Percentiles rank a stretch among this genome's conserved stretches.
These are phyloP conservation scores for Ustilago tritici DNA, from an alignment of 1,284 basidiomycete species.

Conservation along the genomic window DNA sequence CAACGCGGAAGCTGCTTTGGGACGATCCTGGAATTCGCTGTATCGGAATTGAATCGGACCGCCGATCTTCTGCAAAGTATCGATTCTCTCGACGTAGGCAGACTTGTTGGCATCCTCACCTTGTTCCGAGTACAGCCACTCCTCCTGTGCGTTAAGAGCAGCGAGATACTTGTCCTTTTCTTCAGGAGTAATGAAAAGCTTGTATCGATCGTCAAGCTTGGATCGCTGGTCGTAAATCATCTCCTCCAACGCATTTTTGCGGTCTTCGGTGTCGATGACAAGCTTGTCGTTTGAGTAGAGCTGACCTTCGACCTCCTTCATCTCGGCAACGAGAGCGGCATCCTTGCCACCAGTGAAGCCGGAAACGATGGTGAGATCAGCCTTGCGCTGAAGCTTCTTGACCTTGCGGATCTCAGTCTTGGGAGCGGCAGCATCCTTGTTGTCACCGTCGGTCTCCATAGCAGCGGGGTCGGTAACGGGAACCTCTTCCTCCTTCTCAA, in stretches of 20 bases:
- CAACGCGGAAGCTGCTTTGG: constrained; percentile 65
- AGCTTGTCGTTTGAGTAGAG: constrained; percentile 69
- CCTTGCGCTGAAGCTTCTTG: constrained; percentile 69
- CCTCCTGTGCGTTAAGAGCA: constrained; percentile 64
- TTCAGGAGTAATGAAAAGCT: constrained; percentile 60
- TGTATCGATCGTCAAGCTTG: constrained; percentile 67
- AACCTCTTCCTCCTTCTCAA: constrained; percentile 69
- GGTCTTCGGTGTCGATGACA: constrained; percentile 69
- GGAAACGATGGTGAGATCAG: constrained; percentile 62
- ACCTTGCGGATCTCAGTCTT: constrained; percentile 68
- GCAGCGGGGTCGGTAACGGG: constrained; percentile 60
- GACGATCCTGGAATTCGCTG: constrained; percentile 65
- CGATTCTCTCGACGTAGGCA: constrained; percentile 64
- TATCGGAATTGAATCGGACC: constrained; percentile 63
- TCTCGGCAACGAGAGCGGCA: constrained; percentile 51
- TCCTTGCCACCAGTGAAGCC: constrained; percentile 59
- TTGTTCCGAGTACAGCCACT: constrained; percentile 69
- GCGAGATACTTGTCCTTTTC: constrained; percentile 67
- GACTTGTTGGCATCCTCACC: constrained; percentile 69
- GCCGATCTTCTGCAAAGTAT: constrained; percentile 64
- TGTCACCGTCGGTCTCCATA: constrained; percentile 61
- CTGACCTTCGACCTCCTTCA: constrained; percentile 67
- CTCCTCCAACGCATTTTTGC: constrained; percentile 69
- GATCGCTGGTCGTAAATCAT: constrained; percentile 69
- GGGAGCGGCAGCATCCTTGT: constrained; percentile 51